A percentile compares a stretch with the other conserved stretches of the same genome.
Conservation (phyloP, 768 basidiomycete genomes). For the Naematelia aurantialba region DNA sequence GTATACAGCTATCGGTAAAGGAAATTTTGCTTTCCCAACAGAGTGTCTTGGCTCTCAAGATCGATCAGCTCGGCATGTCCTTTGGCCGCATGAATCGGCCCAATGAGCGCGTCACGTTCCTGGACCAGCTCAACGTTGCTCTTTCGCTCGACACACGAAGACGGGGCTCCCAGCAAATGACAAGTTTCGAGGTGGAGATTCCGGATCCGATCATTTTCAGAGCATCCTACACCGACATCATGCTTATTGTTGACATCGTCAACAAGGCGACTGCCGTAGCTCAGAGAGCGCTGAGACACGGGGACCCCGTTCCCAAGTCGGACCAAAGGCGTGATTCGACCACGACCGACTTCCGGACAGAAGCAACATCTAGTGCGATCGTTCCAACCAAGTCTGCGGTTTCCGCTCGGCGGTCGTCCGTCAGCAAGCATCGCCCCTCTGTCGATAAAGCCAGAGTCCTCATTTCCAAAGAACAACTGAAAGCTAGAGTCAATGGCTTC, state of each 20-base stretch:
- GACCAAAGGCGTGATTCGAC: conserved; percentile 2
- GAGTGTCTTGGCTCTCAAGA: conserved; percentile 74
- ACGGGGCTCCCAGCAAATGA: conserved; percentile 58
- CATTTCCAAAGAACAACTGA: conserved; percentile 81
- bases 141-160: conserved; percentile 77
- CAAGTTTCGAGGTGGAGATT: conserved; percentile 73
- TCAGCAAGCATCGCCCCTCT: conserved; percentile 27
- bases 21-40: conserved; percentile 83
- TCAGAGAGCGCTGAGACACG: conserved; percentile 26
- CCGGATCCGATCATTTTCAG: conserved; percentile 79
- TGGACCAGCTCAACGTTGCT: conserved; percentile 87
- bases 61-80: conserved; percentile 87
- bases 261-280: conserved; percentile 84
- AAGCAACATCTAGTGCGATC: conserved; percentile 35
- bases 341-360: conserved; percentile 22
- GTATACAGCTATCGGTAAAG: conserved; percentile 77
- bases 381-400: conserved; percentile 14
- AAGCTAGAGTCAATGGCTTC: conserved; percentile 83
- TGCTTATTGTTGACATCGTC: conserved; percentile 64
- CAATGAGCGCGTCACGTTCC: conserved; percentile 78
- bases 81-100: conserved; percentile 79
- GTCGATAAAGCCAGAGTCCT: conserved; percentile 54
- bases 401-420: conserved; percentile 19
- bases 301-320: conserved; percentile 3
- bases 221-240: conserved; percentile 92